A percentile compares a stretch with the other conserved stretches of the same genome.
Conservation (phyloP, 2,329 filamentous ascomycete species). For the Leptosphaerulina australis region DNA sequence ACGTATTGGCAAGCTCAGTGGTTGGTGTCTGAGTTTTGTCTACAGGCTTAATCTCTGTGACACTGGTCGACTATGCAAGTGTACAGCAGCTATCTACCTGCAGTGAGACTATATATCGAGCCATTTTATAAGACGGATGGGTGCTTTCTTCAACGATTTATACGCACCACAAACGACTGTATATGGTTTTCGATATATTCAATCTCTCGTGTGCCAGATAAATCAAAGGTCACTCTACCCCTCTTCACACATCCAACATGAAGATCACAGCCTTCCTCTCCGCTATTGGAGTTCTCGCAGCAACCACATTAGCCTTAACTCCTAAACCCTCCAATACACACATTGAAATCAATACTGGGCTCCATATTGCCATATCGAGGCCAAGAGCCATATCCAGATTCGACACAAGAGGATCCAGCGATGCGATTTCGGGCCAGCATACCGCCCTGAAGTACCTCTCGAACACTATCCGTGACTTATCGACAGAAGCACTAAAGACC, state of each 20-base stretch:
- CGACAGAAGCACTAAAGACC: neutral
- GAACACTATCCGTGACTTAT: neutral
- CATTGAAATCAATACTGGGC: constrained; percentile 2
- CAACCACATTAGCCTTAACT: neutral
- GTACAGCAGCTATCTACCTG: neutral
- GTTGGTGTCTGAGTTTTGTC: neutral
- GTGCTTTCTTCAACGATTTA: neutral
- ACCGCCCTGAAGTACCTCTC: neutral
- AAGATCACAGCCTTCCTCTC: neutral
- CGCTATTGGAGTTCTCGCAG: neutral
- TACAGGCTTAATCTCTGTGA: constrained; percentile 4
- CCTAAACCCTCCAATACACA: neutral
- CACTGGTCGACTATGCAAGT: neutral
- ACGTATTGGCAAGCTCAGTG: neutral
- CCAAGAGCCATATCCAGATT: neutral
- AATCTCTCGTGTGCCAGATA: too few species aligned
- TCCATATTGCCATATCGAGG: neutral
- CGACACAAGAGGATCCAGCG: neutral
- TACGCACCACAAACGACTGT: neutral
- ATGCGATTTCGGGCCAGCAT: neutral
- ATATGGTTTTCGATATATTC: too few species aligned
- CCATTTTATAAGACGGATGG: too few species aligned
- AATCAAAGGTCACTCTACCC: too few species aligned
- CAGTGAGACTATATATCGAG: too few species aligned
- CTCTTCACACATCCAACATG: neutral